Conservation (phyloP, 139 green algal genomes). For the Micractinium sp. region DNA sequence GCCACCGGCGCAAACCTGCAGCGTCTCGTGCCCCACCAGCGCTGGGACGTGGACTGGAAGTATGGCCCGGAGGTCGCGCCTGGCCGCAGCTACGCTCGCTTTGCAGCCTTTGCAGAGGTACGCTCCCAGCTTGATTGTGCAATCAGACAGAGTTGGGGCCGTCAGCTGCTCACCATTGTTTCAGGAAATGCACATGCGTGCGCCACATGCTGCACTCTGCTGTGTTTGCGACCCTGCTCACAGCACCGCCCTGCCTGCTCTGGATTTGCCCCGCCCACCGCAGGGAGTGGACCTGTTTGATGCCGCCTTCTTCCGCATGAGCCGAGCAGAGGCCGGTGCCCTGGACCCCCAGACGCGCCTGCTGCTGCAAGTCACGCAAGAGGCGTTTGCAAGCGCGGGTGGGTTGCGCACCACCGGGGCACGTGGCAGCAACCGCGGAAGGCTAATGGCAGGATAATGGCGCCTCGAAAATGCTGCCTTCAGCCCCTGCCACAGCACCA, state of each 20-base stretch:
- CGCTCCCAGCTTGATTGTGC: background rate
- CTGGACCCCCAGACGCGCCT: conserved; percentile 83
- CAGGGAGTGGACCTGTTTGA: conserved; percentile 63
- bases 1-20: conserved; percentile 54
- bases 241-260: background rate
- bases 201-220: background rate
- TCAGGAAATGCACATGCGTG: too few relatives aligned
- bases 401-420: background rate
- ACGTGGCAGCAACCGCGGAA: too few relatives aligned
- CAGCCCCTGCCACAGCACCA: background rate
- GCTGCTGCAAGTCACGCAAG: conserved; percentile 62
- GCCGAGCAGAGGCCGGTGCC: conserved; percentile 51
- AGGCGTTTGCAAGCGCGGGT: conserved; percentile 51
- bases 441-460: too few relatives aligned
- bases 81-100: conserved; percentile 52
- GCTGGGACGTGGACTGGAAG: conserved; percentile 71
- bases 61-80: conserved; percentile 27
- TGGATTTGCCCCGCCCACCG: background rate
- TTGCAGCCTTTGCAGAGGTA: conserved; percentile 56
- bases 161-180: background rate
- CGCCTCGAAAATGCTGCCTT: background rate
- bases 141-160: background rate
- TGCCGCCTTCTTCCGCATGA: conserved; percentile 64
- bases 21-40: conserved; percentile 49
- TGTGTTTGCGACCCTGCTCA: background rate